Conservation (phyloP, 1,284 basidiomycete species). For the Cutaneotrichosporon dermatis region DNA sequence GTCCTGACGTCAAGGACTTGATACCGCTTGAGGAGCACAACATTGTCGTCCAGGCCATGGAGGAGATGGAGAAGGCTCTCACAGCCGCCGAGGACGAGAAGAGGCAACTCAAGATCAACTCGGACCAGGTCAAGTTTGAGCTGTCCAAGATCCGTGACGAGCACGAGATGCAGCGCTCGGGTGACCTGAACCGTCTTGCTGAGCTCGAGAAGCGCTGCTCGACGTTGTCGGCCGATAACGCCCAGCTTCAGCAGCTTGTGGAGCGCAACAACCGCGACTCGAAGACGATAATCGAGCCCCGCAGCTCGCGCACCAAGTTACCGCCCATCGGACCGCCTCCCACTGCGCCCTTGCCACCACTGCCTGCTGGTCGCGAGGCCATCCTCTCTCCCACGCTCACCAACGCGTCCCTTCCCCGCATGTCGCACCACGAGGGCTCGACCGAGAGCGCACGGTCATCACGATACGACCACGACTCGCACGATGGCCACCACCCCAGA, state of each 20-base stretch:
- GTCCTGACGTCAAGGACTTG: constrained; percentile 13
- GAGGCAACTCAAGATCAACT: constrained; percentile 44
- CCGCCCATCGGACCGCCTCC: constrained; percentile 45
- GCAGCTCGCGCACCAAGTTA: constrained; percentile 20
- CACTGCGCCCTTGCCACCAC: constrained; percentile 38
- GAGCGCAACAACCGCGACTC: constrained; percentile 31
- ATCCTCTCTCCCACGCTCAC: constrained; percentile 19
- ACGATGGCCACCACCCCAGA: constrained; percentile 11
- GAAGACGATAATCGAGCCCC: constrained; percentile 15
- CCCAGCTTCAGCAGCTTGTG: constrained; percentile 23
- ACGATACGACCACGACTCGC: constrained; percentile 19
- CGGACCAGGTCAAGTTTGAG: constrained; percentile 44
- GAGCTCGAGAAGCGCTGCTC: constrained; percentile 27
- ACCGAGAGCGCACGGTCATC: constrained; percentile 16
- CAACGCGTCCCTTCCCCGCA: constrained; percentile 12
- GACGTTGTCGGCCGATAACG: constrained; percentile 11
- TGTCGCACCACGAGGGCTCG: constrained; percentile 16
- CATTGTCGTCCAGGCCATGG: constrained; percentile 31
- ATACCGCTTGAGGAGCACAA: constrained; percentile 23
- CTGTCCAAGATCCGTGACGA: constrained; percentile 40
- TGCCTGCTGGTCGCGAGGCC: constrained; percentile 27
- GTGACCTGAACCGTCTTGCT: constrained; percentile 28
- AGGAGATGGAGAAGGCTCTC: constrained; percentile 40
- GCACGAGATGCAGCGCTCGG: constrained; percentile 31
- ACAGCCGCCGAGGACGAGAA: constrained; percentile 38